These are phyloP conservation scores for Pseudoscleropodium purum DNA, from an alignment of 225 moss, liverwort and hornwort genomes.

Conservation along the genomic window DNA sequence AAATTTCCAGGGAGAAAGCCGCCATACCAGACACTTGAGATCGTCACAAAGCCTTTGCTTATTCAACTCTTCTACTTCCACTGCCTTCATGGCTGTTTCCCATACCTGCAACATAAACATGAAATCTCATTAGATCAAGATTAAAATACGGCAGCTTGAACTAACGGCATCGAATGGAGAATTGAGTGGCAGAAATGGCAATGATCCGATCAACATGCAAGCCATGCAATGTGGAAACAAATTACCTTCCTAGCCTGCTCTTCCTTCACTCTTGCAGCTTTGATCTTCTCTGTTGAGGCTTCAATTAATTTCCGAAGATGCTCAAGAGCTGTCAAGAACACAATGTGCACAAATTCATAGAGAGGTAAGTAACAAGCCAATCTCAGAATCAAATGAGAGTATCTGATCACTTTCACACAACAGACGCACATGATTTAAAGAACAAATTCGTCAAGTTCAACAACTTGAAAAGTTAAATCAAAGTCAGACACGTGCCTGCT, in stretches of 20 bases:
- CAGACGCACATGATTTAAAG: background rate
- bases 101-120: conserved; percentile 39
- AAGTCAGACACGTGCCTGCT: conserved; percentile 41
- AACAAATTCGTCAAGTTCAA: background rate
- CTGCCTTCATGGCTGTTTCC: conserved; percentile 71
- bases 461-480: background rate
- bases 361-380: background rate
- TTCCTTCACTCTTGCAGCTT: conserved; percentile 86
- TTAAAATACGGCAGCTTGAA: background rate
- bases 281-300: conserved; percentile 84
- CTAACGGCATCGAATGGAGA: background rate
- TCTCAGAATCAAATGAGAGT: background rate
- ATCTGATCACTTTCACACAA: background rate
- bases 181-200: background rate
- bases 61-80: conserved; percentile 67
- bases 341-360: background rate
- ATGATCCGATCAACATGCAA: background rate
- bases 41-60: conserved; percentile 87
- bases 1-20: background rate
- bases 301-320: conserved; percentile 96
- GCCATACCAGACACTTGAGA: conserved; percentile 82
- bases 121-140: background rate
- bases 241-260: conserved; percentile 89
- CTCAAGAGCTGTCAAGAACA: conserved; percentile 76
- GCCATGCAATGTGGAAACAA: background rate